phyloP scores from a whole-genome alignment of 371 early-diverging fungal species.

The Mortierella sp. region DNA sequence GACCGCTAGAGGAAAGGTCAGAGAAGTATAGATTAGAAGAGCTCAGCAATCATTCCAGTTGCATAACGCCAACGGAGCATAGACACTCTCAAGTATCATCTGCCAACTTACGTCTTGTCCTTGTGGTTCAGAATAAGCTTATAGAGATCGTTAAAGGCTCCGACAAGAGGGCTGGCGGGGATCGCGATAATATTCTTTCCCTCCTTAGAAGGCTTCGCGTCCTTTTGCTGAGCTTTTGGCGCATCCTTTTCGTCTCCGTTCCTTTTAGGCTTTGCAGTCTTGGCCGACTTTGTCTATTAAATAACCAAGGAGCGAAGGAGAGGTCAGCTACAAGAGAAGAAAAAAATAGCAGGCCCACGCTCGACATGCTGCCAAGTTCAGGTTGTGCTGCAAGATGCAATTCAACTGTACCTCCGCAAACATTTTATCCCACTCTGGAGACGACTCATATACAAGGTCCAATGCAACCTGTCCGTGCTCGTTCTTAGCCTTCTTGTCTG shows the following conservation, averaged over 20 bases:
- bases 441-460: constrained; percentile 77
- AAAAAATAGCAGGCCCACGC: neutral
- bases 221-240: constrained; percentile 18
- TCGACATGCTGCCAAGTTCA: neutral
- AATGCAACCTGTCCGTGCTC: constrained; percentile 77
- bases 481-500: constrained; percentile 76
- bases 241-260: constrained; percentile 25
- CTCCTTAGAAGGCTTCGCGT: constrained; percentile 40
- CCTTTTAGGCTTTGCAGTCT: constrained; percentile 26
- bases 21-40: neutral
- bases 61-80: neutral
- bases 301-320: neutral
- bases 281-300: constrained; percentile 24
- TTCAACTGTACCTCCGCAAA: constrained; percentile 44
- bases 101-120: constrained; percentile 45
- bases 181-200: constrained; percentile 35
- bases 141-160: constrained; percentile 53
- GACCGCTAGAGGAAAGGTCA: constrained; percentile 58
- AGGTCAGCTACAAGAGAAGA: neutral
- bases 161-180: constrained; percentile 31
- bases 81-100: neutral
- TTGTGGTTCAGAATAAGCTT: constrained; percentile 52
- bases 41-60: neutral
- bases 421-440: constrained; percentile 69
- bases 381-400: neutral